Conservation (phyloP, 1,284 basidiomycete species). For the Fistulina hepatica region DNA sequence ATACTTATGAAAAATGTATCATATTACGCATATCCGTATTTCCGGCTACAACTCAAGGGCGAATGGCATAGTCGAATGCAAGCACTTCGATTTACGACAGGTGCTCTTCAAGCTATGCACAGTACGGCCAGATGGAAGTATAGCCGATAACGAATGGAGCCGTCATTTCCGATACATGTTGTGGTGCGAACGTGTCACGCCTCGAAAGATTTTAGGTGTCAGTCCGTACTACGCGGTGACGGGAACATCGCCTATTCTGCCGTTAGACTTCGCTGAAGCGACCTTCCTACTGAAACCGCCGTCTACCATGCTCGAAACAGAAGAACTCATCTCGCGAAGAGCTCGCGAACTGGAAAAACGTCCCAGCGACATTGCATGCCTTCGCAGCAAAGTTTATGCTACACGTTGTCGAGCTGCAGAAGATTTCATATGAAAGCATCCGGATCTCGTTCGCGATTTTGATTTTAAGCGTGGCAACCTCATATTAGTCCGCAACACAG, state of each 20-base stretch:
- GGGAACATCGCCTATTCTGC: slow-evolving; percentile 14
- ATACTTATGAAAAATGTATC: slow-evolving; percentile 22
- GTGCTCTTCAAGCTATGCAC: slow-evolving; percentile 27
- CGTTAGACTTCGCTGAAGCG: slow-evolving; percentile 16
- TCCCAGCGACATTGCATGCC: slow-evolving; percentile 1
- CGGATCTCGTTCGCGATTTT: slow-evolving; percentile 9
- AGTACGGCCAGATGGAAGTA: no score
- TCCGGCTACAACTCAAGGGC: slow-evolving; percentile 34
- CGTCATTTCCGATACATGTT: slow-evolving; percentile 11
- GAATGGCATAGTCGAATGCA: slow-evolving; percentile 29
- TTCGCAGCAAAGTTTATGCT: slow-evolving; percentile 1
- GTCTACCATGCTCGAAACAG: slow-evolving; percentile 17
- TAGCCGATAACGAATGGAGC: slow-evolving; percentile 1
- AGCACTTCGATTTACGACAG: slow-evolving; percentile 27
- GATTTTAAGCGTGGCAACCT: slow-evolving; percentile 14
- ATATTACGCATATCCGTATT: slow-evolving; percentile 30
- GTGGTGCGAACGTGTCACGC: slow-evolving; percentile 19
- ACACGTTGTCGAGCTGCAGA: slow-evolving; percentile 1
- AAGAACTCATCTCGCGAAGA: slow-evolving; percentile 3
- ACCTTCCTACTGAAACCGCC: slow-evolving; percentile 8
- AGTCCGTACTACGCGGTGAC: slow-evolving; percentile 17
- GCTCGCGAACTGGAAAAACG: slow-evolving; percentile 7
- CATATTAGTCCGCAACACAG: slow-evolving; percentile 16
- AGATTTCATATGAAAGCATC: slow-evolving; percentile 1
- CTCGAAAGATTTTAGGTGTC: slow-evolving; percentile 11